Base-by-base conservation (phyloP, 2,329 filamentous ascomycete species). In the Aspergillus intermedius region DNA sequence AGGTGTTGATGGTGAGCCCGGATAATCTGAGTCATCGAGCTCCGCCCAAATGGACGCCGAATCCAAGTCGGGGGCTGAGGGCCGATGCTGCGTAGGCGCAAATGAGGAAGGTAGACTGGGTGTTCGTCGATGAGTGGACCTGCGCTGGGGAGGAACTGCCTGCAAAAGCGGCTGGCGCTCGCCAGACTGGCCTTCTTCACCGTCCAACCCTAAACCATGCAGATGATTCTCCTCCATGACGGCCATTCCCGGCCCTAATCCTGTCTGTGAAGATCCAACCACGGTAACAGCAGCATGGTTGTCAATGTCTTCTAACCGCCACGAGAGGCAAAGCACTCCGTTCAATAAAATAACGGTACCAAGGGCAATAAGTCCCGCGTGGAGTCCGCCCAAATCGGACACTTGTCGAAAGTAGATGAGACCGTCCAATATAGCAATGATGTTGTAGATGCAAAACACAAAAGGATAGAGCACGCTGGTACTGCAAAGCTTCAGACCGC, bases 361-460 rank as follows among this genome's bases (percentile, higher is more conserved):
- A 2, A 98, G 69, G 0, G 90, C 82, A 54, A 97, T 95, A 49
- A 77, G 63, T 9, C 67, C 65, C 13, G 87, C 91, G 61, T 88
- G 84, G 2, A 93, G 71, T 0, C 82, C 77, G 13, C 84, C 83
- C 54, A 98, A 82, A 48, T 87, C 79, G 55, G 89, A 85, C 46
- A 86, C 87, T 70, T 98, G 93, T 60, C 86, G 80, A 73, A 97
- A 98, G 71, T 97, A 98, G 60, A 98, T 95, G 58, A 98, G 78
- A 28, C 93, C 93, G 70, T 98, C 93, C 58, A 97, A 76, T 58
- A 98, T 98, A 56, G 93, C 93, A 63, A 97, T 91, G 62, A 98
- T 95, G 76, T 98, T 98, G 78, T 97, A 98, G 55, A 97, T 83
- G 77, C 93, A 98, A 71, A 98, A 98, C 35, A 97, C 91, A 59